phyloP scores from a whole-genome alignment of 1,139 yeast species.

The Debaryomyces robertsiae region DNA sequence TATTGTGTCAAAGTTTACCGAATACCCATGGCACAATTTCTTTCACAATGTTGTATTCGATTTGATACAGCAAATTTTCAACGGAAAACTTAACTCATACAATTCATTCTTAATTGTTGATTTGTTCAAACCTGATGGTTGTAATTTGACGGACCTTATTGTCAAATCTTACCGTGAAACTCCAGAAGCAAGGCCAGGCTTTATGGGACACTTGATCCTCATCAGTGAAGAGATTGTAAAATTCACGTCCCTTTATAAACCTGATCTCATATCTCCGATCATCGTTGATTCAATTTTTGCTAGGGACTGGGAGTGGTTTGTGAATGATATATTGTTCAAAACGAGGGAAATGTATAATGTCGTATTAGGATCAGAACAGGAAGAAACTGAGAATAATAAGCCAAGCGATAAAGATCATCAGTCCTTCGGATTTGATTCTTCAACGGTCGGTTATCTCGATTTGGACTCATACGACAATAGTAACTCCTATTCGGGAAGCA shows the following conservation, averaged over 20 bases:
- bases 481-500: slow-evolving; percentile 18
- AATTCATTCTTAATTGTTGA: slow-evolving; percentile 51
- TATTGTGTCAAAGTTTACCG: slow-evolving; percentile 40
- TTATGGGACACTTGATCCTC: slow-evolving; percentile 50
- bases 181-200: slow-evolving; percentile 43
- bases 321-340: slow-evolving; percentile 42
- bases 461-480: slow-evolving; percentile 31
- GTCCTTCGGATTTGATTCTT: slow-evolving; percentile 33
- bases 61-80: slow-evolving; percentile 49
- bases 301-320: slow-evolving; percentile 50
- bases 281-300: slow-evolving; percentile 42
- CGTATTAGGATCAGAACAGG: slow-evolving; percentile 45
- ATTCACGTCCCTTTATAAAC: slow-evolving; percentile 51
- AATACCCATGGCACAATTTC: slow-evolving; percentile 51
- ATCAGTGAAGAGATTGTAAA: slow-evolving; percentile 54
- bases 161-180: slow-evolving; percentile 31
- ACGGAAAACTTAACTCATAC: slow-evolving; percentile 51
- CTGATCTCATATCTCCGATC: slow-evolving; percentile 48
- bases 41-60: slow-evolving; percentile 55
- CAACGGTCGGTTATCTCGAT: slow-evolving; percentile 40
- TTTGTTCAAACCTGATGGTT: slow-evolving; percentile 33
- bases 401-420: slow-evolving; percentile 16
- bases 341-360: slow-evolving; percentile 52
- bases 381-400: slow-evolving; percentile 17
- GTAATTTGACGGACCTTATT: slow-evolving; percentile 39